Evolutionary conservation across 768 basidiomycete genomes (phyloP), one percentile per base, ranked within the genome.

Genomic region (Tulasnella sp.): DNA sequence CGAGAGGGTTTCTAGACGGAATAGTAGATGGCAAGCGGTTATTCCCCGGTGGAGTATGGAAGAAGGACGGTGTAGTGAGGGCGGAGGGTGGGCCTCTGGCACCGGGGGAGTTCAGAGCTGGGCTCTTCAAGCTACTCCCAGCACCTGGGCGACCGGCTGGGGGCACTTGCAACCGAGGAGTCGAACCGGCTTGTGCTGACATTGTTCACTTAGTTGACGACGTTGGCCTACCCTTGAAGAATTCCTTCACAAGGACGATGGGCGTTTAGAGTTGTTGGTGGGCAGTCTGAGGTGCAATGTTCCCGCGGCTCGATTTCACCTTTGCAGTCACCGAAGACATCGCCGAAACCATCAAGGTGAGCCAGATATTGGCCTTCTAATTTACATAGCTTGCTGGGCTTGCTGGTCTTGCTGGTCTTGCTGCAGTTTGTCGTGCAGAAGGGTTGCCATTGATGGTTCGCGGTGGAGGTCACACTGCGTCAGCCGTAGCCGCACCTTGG

Each of bases 1-100:
- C 89, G 52, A 96, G 87, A 1, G 96, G 94, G 74, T 85, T 85
- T 25, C 49, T 67, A 19, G 75, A 67, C 36, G 75, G 75, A 22
- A 76, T 68, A 3, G 75, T 29, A 11, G 75, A 40, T 68, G 75
- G 73, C 17, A 74, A 39, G 19, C 73, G 73, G 29, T 49, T 7
- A 22, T 52, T 74, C 17, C 68, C 68, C n/a, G 68, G 68, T 70
- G 68, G 36, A 12, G 68, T 42, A 36, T 37, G 40, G 19, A 70
- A 42, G 37, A 70, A 42, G 12, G 68, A 70, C 14, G 68, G 68
- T 4, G 68, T 70, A 31, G 68, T 42, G 11, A 70, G 40, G 12
- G 68, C 68, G 1, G 68, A 31, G 29, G 58, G 58, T 25, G 58
- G 58, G 58, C 58, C 58, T 31, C 58, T 31, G 29, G 8, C 58